phyloP scores from a whole-genome alignment of 768 basidiomycete genomes.

The Tephrocybe sp. region DNA sequence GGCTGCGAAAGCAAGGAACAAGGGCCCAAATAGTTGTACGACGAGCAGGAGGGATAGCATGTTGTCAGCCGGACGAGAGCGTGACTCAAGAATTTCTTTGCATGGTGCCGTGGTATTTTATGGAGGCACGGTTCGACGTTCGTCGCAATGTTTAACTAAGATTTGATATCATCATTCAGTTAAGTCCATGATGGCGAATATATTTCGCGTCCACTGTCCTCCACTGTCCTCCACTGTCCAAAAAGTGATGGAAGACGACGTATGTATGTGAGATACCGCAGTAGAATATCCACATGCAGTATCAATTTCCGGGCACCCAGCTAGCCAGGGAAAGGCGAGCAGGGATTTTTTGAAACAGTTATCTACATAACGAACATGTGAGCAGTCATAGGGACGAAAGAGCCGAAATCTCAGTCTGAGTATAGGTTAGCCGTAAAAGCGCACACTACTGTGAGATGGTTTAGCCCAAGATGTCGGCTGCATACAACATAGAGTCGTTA shows the following conservation, averaged over 20 bases:
- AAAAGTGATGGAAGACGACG: conserved; percentile 2
- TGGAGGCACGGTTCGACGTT: not conserved
- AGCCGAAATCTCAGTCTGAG: too few species aligned
- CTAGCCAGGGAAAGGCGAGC: not conserved
- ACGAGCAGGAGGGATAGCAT: conserved; percentile 1
- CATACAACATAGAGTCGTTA: too few species aligned
- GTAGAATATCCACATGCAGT: conserved; percentile 4
- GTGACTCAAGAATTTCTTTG: not conserved
- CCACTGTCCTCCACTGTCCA: too few species aligned
- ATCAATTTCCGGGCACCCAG: not conserved
- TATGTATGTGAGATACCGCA: not conserved
- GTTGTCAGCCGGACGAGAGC: not conserved
- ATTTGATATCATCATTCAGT: conserved; percentile 6
- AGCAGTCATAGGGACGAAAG: too few species aligned
- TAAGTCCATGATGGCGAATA: not conserved
- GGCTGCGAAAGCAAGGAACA: conserved; percentile 11
- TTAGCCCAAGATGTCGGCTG: too few species aligned
- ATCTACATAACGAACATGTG: too few species aligned
- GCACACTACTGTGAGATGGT: too few species aligned
- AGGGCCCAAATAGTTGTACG: not conserved
- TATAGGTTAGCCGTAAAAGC: too few species aligned
- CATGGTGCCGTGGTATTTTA: not conserved
- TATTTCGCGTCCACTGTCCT: too few species aligned
- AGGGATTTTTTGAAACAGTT: too few species aligned
- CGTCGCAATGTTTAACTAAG: not conserved